A percentile compares a stretch with the other conserved stretches of the same genome.
Conservation (phyloP, 2,329 filamentous ascomycete genomes). For the Cladosporium sp. region DNA sequence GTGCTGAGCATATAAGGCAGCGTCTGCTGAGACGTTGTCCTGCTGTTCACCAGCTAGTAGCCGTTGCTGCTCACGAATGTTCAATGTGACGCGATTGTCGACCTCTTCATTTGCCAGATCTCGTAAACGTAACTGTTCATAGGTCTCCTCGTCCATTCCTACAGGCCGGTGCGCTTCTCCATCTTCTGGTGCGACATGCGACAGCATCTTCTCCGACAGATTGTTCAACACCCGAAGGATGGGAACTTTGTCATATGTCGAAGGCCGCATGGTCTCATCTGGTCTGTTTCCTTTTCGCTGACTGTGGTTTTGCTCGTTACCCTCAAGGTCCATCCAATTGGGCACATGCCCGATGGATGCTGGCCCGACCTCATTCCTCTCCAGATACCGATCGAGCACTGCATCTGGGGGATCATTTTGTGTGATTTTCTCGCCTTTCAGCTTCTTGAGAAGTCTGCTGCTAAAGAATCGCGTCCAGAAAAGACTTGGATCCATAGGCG, state of each 20-base stretch:
- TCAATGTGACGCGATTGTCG: conserved; percentile 73
- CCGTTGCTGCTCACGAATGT: conserved; percentile 77
- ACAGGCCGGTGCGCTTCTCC: conserved; percentile 58
- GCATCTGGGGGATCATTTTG: conserved; percentile 71
- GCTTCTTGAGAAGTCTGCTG: conserved; percentile 80
- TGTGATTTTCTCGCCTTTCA: conserved; percentile 80
- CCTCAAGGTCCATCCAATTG: conserved; percentile 84
- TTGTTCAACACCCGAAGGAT: conserved; percentile 86
- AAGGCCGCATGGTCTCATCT: conserved; percentile 82
- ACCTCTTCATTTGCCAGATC: conserved; percentile 71
- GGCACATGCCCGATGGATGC: conserved; percentile 62
- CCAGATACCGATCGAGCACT: conserved; percentile 80
- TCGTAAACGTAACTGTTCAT: conserved; percentile 66
- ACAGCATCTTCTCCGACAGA: conserved; percentile 88
- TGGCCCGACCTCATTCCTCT: conserved; percentile 51
- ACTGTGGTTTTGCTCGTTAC: conserved; percentile 91
- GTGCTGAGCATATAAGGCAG: conserved; percentile 60
- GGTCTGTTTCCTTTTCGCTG: conserved; percentile 80
- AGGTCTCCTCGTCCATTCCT: conserved; percentile 66
- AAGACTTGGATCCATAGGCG: conserved; percentile 59
- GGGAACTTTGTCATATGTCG: conserved; percentile 67
- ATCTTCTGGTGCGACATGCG: conserved; percentile 75
- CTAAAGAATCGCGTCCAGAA: conserved; percentile 97
- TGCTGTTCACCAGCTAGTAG: conserved; percentile 59
- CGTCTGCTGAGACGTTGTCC: conserved; percentile 39